These are phyloP conservation scores for Schizochytrium sp. DNA, from an alignment of 108 stramenopile genomes.

Conservation along the genomic window DNA sequence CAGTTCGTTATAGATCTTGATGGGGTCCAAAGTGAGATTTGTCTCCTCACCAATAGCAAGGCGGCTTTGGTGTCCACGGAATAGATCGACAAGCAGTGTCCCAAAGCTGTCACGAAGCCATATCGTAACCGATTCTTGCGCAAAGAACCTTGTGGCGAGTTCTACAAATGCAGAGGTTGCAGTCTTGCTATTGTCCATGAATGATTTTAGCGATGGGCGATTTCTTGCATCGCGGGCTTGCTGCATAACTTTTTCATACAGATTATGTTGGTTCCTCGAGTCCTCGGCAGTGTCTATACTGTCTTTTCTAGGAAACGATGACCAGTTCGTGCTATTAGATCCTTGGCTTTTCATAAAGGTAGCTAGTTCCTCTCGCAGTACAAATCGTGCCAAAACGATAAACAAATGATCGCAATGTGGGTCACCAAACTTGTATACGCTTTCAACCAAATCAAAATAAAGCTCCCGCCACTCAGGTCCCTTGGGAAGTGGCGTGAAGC, in stretches of 20 bases:
- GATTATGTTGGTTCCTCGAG: too few relatives aligned
- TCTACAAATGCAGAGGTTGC: not conserved
- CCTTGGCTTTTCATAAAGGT: not conserved
- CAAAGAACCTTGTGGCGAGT: not conserved
- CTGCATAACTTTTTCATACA: not conserved
- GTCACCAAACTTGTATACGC: slow-evolving; percentile 45
- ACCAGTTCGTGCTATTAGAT: too few relatives aligned
- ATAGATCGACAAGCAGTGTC: not conserved
- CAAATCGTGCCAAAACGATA: not conserved
- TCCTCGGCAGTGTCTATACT: too few relatives aligned
- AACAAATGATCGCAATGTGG: slow-evolving; percentile 6
- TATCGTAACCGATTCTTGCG: slow-evolving; percentile 2
- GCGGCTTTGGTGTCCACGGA: not conserved
- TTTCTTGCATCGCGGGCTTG: not conserved
- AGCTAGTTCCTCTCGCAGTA: slow-evolving; percentile 16
- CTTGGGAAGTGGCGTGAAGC: not conserved
- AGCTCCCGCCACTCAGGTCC: not conserved
- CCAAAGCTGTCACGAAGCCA: not conserved
- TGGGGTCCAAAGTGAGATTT: not conserved
- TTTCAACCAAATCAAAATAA: slow-evolving; percentile 49
- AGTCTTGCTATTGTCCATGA: not conserved
- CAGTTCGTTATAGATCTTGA: slow-evolving; percentile 14
- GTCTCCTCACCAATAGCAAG: not conserved
- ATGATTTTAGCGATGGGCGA: not conserved
- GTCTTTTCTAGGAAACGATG: too few relatives aligned